Evolutionary conservation across 1,284 basidiomycete genomes (phyloP), one percentile per base, ranked within the genome.

Genomic region (Leccinum angustisporum): DNA sequence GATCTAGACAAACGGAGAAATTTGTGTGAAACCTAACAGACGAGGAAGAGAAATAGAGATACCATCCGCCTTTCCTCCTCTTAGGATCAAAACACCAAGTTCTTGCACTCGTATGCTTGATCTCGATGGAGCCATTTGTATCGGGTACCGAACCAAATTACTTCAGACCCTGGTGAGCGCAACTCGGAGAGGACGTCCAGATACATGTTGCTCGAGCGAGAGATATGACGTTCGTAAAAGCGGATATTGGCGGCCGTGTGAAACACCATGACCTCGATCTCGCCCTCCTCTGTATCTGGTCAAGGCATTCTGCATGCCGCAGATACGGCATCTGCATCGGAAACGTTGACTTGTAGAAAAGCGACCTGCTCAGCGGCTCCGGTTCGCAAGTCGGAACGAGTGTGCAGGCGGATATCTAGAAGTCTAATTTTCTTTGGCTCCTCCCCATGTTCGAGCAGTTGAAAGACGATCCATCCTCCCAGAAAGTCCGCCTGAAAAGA

Each of bases 401-500:
- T 75, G 2, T 88, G 87, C 5, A 76, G 69, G 14, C 81, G 82
- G 38, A 91, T 78, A 71, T 92, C 90, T 27, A 91, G 66, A 4
- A 92, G 75, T n/a, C 89, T 79, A 33, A 91, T 90, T 13, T 75
- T 77, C 54, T 76, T 77, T 0, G 87, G 85, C 62, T 89, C 80
- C 72, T 92, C 90, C 1, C 90, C 90, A 2, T 89, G 82, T 52
- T 83, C 76, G 8, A 91, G 64, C 2, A 92, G 77, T 57, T 88
- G 84, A 0, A 83, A 74, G 4, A 88, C 85, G 46, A 92, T 85
- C 90, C 90, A 92, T 11, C 87, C 87, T 10, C 90, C 90, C 6
- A 91, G 71, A 62, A 90, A 90, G 0, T 88, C 89, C 3, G 85
- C 83, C 86, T 90, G 62, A 18, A 13, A 33, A 51, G 57, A 16